phyloP scores from a whole-genome alignment of 768 basidiomycete species.

The Boletus speciosus region DNA sequence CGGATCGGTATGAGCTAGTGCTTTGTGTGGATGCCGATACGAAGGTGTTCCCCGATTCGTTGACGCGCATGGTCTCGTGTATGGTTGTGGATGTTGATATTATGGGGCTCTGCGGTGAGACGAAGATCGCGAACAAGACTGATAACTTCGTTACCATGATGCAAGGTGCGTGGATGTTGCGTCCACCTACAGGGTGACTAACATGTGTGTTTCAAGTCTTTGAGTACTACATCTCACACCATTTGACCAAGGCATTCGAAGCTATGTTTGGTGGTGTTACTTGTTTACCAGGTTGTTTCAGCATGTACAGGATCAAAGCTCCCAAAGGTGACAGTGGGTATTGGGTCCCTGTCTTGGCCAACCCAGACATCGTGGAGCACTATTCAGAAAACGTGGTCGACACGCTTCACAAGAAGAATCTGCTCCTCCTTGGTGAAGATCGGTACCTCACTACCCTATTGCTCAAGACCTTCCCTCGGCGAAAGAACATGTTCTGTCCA shows the following conservation, averaged over 20 bases:
- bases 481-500: conserved; percentile 98
- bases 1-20: conserved; percentile 92
- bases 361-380: conserved; percentile 97
- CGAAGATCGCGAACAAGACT: conserved; percentile 98
- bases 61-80: conserved; percentile 93
- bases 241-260: conserved; percentile 98
- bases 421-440: conserved; percentile 97
- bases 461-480: conserved; percentile 98
- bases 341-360: conserved; percentile 98
- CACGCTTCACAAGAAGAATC: conserved; percentile 98
- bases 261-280: conserved; percentile 99
- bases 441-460: conserved; percentile 96
- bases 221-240: conserved; percentile 99
- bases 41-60: conserved; percentile 97
- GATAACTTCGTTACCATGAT: conserved; percentile 99
- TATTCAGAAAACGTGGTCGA: conserved; percentile 99
- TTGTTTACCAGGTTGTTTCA: conserved; percentile 98
- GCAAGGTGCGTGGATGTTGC: conserved; percentile 68
- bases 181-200: conserved; percentile 2
- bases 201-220: conserved; percentile 59
- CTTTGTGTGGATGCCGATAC: conserved; percentile 98
- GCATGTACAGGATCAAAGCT: conserved; percentile 99
- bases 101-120: conserved; percentile 99
- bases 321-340: conserved; percentile 95
- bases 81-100: conserved; percentile 98